These are phyloP conservation scores for Lentinula aciculospora DNA, from an alignment of 768 basidiomycete genomes.

Conservation along the genomic window DNA sequence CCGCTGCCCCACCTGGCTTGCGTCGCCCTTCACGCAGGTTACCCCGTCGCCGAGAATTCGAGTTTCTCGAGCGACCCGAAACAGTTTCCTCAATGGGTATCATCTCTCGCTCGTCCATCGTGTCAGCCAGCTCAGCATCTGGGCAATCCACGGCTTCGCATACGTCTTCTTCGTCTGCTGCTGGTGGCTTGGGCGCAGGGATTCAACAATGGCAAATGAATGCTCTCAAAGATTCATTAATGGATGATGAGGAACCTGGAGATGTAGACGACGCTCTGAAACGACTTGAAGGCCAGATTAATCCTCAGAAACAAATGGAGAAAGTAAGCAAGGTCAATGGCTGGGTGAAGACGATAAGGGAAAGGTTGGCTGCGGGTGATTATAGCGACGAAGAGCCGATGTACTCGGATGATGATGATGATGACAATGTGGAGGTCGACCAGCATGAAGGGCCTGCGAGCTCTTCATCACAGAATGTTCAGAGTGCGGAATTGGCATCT, in stretches of 20 bases:
- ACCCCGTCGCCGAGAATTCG: slow-evolving; percentile 74
- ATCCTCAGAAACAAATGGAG: slow-evolving; percentile 61
- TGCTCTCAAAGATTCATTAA: slow-evolving; percentile 67
- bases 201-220: slow-evolving; percentile 85
- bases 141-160: slow-evolving; percentile 37
- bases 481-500: not conserved
- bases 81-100: slow-evolving; percentile 81
- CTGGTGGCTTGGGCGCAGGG: slow-evolving; percentile 33
- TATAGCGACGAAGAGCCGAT: slow-evolving; percentile 58
- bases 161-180: slow-evolving; percentile 29
- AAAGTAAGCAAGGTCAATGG: slow-evolving; percentile 75
- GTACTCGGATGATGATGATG: slow-evolving; percentile 45
- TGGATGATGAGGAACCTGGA: slow-evolving; percentile 61
- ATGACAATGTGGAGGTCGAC: slow-evolving; percentile 29
- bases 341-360: slow-evolving; percentile 72
- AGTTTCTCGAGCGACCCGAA: slow-evolving; percentile 69
- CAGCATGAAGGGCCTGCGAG: slow-evolving; percentile 1
- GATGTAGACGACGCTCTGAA: slow-evolving; percentile 80
- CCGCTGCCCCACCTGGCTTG: slow-evolving; percentile 15
- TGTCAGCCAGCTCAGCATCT: slow-evolving; percentile 36
- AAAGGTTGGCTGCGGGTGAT: slow-evolving; percentile 59
- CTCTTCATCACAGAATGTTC: not conserved
- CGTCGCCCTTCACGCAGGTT: slow-evolving; percentile 20
- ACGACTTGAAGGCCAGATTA: slow-evolving; percentile 82
- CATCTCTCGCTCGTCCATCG: slow-evolving; percentile 53